Conservation (phyloP, 495 filamentous ascomycete genomes). For the Trichoderma virens region DNA sequence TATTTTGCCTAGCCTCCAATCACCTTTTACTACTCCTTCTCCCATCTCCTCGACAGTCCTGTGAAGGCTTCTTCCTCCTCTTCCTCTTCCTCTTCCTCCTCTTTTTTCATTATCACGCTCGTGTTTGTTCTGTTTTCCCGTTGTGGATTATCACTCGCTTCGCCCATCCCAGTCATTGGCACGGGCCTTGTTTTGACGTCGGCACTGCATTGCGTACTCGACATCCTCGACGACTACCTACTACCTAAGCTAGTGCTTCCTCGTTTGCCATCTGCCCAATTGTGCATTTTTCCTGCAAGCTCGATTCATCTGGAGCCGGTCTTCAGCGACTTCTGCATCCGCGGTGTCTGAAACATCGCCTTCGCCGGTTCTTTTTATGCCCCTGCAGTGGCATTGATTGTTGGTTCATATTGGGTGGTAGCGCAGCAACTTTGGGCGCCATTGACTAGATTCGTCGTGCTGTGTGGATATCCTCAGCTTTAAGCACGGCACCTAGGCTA, state of each 20-base stretch:
- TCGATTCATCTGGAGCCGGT: neutral
- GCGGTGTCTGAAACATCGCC: neutral
- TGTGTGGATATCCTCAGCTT: neutral
- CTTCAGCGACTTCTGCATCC: neutral
- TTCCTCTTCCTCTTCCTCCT: neutral
- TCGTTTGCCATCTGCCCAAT: too few relatives aligned
- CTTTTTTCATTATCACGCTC: neutral
- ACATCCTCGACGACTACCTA: neutral
- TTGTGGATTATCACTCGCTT: neutral
- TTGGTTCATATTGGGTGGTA: neutral
- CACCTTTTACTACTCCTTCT: neutral
- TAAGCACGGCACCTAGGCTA: neutral
- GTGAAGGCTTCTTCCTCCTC: neutral
- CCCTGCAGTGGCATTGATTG: neutral
- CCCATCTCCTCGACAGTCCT: neutral
- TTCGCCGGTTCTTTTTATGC: neutral
- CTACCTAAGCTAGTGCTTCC: too few relatives aligned
- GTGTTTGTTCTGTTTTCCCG: neutral
- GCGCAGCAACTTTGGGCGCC: neutral
- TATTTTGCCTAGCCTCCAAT: neutral
- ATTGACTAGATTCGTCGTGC: neutral
- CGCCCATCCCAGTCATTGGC: neutral
- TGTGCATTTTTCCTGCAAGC: neutral
- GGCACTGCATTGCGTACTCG: neutral
- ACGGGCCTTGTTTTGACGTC: neutral